Evolutionary conservation across 176 grass and related monocot species (phyloP).

Genomic region (Oryza punctata): DNA sequence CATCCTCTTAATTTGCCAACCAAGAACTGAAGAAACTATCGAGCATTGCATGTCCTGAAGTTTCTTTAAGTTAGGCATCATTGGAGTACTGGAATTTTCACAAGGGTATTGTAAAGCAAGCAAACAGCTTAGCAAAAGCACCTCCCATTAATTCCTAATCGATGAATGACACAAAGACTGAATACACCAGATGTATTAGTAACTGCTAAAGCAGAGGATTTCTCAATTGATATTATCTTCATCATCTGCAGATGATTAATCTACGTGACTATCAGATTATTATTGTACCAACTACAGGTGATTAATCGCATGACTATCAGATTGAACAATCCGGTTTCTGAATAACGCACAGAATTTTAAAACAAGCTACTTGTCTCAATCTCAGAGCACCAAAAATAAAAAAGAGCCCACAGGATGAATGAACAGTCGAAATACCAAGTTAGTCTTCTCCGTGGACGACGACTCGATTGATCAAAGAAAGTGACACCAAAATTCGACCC

Average conservation of each 20-base stretch:
- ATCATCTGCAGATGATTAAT: neutral
- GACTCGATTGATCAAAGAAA: constrained; percentile 7
- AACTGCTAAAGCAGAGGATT: neutral
- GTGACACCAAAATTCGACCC: neutral
- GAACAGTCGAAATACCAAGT: neutral
- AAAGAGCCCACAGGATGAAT: neutral
- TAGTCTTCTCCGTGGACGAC: neutral
- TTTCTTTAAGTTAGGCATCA: neutral
- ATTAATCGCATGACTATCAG: neutral
- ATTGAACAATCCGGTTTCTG: neutral
- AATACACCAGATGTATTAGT: neutral
- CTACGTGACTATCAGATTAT: neutral
- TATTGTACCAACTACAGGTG: neutral
- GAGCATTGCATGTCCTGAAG: neutral
- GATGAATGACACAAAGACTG: neutral
- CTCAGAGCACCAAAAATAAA: constrained; percentile 19
- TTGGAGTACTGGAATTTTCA: neutral
- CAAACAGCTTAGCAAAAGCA: neutral
- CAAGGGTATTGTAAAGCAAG: neutral
- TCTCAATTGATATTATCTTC: neutral
- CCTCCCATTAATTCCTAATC: neutral
- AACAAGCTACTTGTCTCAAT: neutral
- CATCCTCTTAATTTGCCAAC: neutral
- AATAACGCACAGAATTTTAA: neutral
- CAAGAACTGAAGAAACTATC: neutral